These are phyloP conservation scores for Vinca minor DNA, from an alignment of 257 asterid species.

Conservation along the genomic window DNA sequence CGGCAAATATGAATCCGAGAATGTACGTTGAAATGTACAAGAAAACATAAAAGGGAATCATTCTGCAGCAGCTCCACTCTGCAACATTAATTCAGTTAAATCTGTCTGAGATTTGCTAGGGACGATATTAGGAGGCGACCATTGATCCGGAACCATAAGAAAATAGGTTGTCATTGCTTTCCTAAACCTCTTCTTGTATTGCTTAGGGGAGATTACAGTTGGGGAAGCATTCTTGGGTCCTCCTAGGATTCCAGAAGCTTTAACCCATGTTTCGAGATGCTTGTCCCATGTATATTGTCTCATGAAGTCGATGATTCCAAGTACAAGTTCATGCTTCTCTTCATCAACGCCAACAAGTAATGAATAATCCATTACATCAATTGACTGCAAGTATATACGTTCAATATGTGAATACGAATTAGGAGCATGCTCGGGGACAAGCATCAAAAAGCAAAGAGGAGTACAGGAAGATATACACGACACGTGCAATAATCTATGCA, in stretches of 20 bases:
- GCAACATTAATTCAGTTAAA: slow-evolving; percentile 41
- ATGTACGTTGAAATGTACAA: slow-evolving; percentile 21
- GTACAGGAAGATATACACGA: too few species aligned
- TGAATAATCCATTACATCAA: slow-evolving; percentile 94
- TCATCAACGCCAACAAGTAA: slow-evolving; percentile 85
- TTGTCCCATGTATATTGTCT: slow-evolving; percentile 98
- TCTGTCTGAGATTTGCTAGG: slow-evolving; percentile 62
- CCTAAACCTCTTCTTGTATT: slow-evolving; percentile 89
- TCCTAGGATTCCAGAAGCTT: slow-evolving; percentile 90
- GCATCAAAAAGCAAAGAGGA: too few species aligned
- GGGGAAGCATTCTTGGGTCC: slow-evolving; percentile 78
- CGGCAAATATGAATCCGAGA: too few species aligned
- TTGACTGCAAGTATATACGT: slow-evolving; percentile 41
- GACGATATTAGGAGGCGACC: slow-evolving; percentile 59
- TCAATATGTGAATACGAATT: not conserved
- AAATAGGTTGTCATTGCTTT: slow-evolving; percentile 93
- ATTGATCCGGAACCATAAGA: slow-evolving; percentile 90
- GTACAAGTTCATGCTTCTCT: slow-evolving; percentile 85
- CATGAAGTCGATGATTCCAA: slow-evolving; percentile 95
- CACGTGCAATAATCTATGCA: too few species aligned
- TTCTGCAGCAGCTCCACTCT: slow-evolving; percentile 19
- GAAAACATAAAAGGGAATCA: slow-evolving; percentile 15
- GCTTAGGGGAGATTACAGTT: slow-evolving; percentile 84
- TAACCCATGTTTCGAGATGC: slow-evolving; percentile 94
- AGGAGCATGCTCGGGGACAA: not conserved